These are phyloP conservation scores for Cupressus sempervirens DNA, from an alignment of 75 land plant species.

Conservation along the genomic window DNA sequence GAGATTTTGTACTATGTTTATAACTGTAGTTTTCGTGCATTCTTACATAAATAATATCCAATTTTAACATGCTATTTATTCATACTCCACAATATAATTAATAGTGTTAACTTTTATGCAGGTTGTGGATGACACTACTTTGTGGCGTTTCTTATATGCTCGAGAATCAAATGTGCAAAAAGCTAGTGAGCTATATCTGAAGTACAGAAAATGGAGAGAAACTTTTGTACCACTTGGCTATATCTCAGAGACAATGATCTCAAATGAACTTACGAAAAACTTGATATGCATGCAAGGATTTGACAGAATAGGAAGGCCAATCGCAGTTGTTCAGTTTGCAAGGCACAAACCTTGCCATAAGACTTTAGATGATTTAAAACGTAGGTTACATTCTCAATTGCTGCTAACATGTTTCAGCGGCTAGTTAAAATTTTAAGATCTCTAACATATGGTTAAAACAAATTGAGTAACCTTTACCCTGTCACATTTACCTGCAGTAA, in stretches of 20 bases:
- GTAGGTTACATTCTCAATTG: slow-evolving; percentile 6
- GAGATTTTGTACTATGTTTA: too few relatives aligned
- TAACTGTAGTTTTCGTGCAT: not conserved
- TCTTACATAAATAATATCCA: not conserved
- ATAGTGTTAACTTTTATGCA: not conserved
- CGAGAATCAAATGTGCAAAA: slow-evolving; percentile 21
- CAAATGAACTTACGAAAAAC: slow-evolving; percentile 17
- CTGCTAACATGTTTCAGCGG: not conserved
- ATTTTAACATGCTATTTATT: not conserved
- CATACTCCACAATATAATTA: not conserved
- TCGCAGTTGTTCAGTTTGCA: slow-evolving; percentile 14
- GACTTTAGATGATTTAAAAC: slow-evolving; percentile 15
- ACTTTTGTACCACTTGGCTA: slow-evolving; percentile 28
- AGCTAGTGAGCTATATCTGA: slow-evolving; percentile 14
- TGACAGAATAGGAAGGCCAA: slow-evolving; percentile 25
- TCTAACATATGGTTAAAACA: not conserved
- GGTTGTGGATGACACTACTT: slow-evolving; percentile 21
- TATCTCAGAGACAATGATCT: slow-evolving; percentile 17
- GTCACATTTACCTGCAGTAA: not conserved
- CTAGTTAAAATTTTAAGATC: not conserved
- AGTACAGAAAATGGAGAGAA: slow-evolving; percentile 23
- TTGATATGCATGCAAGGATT: slow-evolving; percentile 22
- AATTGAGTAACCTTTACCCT: not conserved
- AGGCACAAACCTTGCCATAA: slow-evolving; percentile 17
- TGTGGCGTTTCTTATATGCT: slow-evolving; percentile 29